Base-by-base conservation (phyloP, 202 grass and related monocot genomes). In the Saccharum hybrid region DNA sequence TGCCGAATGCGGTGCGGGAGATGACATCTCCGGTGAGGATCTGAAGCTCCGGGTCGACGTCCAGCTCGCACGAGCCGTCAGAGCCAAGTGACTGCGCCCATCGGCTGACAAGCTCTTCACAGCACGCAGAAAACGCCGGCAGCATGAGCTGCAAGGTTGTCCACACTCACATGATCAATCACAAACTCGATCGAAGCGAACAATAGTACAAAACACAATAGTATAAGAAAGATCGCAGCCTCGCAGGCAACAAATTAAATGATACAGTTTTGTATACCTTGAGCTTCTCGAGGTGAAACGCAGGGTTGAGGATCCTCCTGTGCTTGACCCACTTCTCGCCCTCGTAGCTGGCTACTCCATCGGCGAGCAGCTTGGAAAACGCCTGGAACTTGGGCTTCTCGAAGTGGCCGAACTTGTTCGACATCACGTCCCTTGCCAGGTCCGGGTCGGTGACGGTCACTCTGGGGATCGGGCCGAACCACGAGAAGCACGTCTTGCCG, bases 301-400 rank as follows among this genome's bases (percentile, higher is more conserved):
- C 86, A 66, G 93, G 90, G 67, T 91, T 96, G 68, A 96, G 81
- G 66, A 96, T 91, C 83, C 84, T 97, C 78, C 91, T 75, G 51
- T 97, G 91, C 74, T 87, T 97, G 22, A 66, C 88, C 88, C 90
- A 96, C 86, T 92, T 89, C 77, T 91, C 90, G 7, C 93, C 88
- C 54, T 88, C 88, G 38, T 89, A 31, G 21, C 9, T 71, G 0
- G 39, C 28, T 0, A 96, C 48, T 0, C 93, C 93, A 0, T 66
- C 60, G n/a, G 67, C 46, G 71, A 93, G 63, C 64, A 86, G 46
- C 63, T 62, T 82, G 1, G 11, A 0, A 0, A 93, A 52, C 10
- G 21, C 48, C n/a, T 19, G 76, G 19, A 69, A 14, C 15, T 62
- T 73, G 45, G 49, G 74, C 76, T 89, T 96, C 74, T 73, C 74